Evolutionary conservation across 768 basidiomycete species (phyloP).

Genomic region (Panellus pusillus): DNA sequence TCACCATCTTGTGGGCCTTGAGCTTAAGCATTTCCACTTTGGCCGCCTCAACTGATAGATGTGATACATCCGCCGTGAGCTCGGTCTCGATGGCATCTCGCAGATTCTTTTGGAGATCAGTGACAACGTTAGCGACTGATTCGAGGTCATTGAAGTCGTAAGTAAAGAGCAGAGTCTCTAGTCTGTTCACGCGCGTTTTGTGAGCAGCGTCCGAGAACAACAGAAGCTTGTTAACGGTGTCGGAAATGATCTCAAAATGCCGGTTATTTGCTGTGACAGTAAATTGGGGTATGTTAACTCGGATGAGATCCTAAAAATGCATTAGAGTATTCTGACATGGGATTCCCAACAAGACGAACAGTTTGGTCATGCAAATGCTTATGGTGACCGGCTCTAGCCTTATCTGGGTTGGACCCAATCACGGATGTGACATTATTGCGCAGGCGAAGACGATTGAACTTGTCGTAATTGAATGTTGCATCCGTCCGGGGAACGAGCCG

Average conservation of each 20-base stretch:
- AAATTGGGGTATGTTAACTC: constrained; percentile 81
- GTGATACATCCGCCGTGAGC: constrained; percentile 37
- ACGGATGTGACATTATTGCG: constrained; percentile 67
- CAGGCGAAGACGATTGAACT: constrained; percentile 88
- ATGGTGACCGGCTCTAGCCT: constrained; percentile 29
- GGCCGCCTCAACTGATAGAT: constrained; percentile 44
- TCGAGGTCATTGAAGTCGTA: constrained; percentile 83
- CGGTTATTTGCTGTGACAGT: constrained; percentile 81
- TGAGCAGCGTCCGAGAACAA: constrained; percentile 89
- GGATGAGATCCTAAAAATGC: constrained; percentile 67
- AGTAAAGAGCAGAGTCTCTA: constrained; percentile 81
- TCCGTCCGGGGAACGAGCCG: constrained; percentile 89
- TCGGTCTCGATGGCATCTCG: constrained; percentile 61
- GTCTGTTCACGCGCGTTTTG: constrained; percentile 70
- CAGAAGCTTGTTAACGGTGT: constrained; percentile 81
- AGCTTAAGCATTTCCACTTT: constrained; percentile 62
- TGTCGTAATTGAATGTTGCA: constrained; percentile 85
- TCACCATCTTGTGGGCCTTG: constrained; percentile 54
- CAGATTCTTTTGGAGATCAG: constrained; percentile 71
- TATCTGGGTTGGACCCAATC: constrained; percentile 38
- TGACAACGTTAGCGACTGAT: constrained; percentile 70
- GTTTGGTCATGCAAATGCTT: constrained; percentile 67
- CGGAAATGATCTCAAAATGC: constrained; percentile 84
- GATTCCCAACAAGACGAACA: constrained; percentile 36
- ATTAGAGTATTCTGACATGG: background rate